Evolutionary conservation across 2,329 filamentous ascomycete genomes (phyloP), one percentile per base, ranked within the genome.

Genomic region (Didymella keratinophila): DNA sequence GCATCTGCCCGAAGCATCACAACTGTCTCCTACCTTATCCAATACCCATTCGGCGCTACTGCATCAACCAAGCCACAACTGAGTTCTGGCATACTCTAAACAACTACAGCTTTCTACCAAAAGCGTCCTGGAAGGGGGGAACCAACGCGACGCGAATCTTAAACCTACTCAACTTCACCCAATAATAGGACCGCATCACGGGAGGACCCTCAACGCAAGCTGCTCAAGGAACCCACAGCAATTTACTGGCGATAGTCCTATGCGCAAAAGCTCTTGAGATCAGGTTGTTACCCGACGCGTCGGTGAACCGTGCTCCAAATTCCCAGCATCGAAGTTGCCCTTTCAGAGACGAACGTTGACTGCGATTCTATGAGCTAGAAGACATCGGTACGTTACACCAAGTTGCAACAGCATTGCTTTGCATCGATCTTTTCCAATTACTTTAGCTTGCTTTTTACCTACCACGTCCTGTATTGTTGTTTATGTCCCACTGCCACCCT

Each of bases 111-210:
- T 16, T 32, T 23, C 23, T 20, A 46, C 12, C 5, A 34, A 42
- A 7, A 16, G 9, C 16, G n/a, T 27, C 21, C 21, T 23, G 4
- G n/a, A 45, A 28, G n/a, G 7, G 21, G 5, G 9, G 2, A 8
- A 8, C 43, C n/a, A 10, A 21, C 39, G 44, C 50, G 30, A n/a
- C 36, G 28, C 44, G 32, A 48, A 23, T 8, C 10, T 41, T n/a
- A 12, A 58, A 18, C 25, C 18, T 37, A 14, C 28, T 39, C 18
- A 27, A 32, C 25, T 23, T 39, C 32, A 54, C 41, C 55, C 53
- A 30, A 30, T 52, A 47, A 42, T 53, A 52, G 43, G 51, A 51
- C 54, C 42, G 43, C 50, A 56, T 62, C 52, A 54, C 53, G 43
- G 23, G 49, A 45, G 32, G 42, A 54, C 25, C 46, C 42, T 37